phyloP scores from a whole-genome alignment of 371 early-diverging fungal species.

The Mucor irregularis region DNA sequence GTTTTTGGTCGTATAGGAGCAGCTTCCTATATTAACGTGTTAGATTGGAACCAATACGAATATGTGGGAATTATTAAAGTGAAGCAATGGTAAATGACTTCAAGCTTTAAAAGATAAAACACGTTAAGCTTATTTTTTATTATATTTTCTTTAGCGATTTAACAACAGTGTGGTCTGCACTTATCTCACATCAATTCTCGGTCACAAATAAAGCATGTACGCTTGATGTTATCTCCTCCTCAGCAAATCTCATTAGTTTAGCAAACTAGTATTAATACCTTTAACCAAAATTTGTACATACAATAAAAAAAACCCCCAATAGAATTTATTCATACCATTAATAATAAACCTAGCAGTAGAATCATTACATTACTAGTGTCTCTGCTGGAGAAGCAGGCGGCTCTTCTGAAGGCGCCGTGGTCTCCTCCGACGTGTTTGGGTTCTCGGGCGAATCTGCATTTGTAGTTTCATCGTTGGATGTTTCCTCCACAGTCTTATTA shows the following conservation, averaged over 20 bases:
- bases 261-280: conserved; percentile 14
- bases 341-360: no score
- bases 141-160: conserved; percentile 30
- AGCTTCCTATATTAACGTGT: conserved; percentile 35
- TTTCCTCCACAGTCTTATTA: neutral
- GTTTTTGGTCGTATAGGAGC: conserved; percentile 43
- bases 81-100: conserved; percentile 32
- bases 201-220: conserved; percentile 31
- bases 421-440: no score
- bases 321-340: no score
- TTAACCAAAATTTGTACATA: no score
- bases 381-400: neutral
- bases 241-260: conserved; percentile 42
- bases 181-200: conserved; percentile 33
- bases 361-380: no score
- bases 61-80: conserved; percentile 42
- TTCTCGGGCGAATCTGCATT: no score
- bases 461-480: neutral
- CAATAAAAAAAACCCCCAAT: no score
- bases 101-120: no score
- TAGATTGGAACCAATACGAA: conserved; percentile 41
- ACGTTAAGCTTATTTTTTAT: neutral
- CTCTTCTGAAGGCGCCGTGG: no score
- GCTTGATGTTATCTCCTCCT: conserved; percentile 36
- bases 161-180: conserved; percentile 42